Evolutionary conservation across 805 yeast genomes (phyloP).

Genomic region (Lachancea dasiensis): DNA sequence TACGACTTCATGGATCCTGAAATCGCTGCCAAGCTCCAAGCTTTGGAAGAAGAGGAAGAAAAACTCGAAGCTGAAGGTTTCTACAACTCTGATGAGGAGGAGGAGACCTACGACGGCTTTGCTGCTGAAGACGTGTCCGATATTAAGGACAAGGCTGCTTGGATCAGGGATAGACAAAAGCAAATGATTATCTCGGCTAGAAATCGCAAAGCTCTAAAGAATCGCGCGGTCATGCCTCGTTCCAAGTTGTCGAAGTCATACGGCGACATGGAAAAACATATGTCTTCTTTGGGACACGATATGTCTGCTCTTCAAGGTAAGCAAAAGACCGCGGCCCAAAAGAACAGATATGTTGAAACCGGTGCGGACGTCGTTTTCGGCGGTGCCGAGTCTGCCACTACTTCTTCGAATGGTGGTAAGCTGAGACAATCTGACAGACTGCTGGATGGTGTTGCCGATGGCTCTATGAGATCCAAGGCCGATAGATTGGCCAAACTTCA

Average conservation of each 20-base stretch:
- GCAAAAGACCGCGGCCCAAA: conserved; percentile 35
- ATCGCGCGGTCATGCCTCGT: conserved; percentile 84
- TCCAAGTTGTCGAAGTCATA: conserved; percentile 75
- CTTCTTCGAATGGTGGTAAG: conserved; percentile 36
- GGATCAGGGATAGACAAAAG: conserved; percentile 96
- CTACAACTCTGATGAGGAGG: conserved; percentile 77
- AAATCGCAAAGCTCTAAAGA: conserved; percentile 78
- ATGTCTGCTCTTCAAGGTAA: conserved; percentile 57
- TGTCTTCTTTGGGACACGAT: conserved; percentile 88
- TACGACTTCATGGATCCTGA: conserved; percentile 97
- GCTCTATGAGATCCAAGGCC: conserved; percentile 73
- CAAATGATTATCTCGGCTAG: conserved; percentile 86
- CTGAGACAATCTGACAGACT: conserved; percentile 68
- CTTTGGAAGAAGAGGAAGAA: conserved; percentile 96
- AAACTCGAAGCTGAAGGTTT: conserved; percentile 89
- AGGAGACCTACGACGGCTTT: conserved; percentile 64
- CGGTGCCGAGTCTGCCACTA: conserved; percentile 35
- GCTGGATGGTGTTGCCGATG: conserved; percentile 81
- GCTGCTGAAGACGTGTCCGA: conserved; percentile 60
- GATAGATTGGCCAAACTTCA: conserved; percentile 82
- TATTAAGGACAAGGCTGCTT: conserved; percentile 77
- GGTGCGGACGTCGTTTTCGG: conserved; percentile 80
- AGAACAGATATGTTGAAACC: conserved; percentile 38
- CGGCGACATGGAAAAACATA: conserved; percentile 78
- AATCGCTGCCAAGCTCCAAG: conserved; percentile 86